A percentile compares a stretch with the other conserved stretches of the same genome.
phyloP scores from a whole-genome alignment of 2,329 filamentous ascomycete genomes.

The Trichothecium sympodiale region DNA sequence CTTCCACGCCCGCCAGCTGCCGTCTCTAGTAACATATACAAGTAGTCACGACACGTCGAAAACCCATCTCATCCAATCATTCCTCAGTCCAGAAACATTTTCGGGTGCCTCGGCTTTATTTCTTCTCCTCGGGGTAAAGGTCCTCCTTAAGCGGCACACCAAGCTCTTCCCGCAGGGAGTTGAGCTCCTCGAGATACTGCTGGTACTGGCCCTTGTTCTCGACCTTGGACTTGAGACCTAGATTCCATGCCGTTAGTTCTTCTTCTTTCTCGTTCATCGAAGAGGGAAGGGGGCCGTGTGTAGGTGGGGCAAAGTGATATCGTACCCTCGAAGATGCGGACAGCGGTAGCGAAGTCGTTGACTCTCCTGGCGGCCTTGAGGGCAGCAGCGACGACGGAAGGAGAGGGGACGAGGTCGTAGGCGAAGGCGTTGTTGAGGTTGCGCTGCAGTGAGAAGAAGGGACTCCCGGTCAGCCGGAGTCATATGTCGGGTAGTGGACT shows the following conservation, averaged over 20 bases:
- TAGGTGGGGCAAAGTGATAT: constrained; percentile 6
- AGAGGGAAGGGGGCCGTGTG: too few relatives aligned
- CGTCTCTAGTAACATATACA: constrained; percentile 25
- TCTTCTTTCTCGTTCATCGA: neutral
- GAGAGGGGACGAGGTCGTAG: constrained; percentile 97
- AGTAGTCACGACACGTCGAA: constrained; percentile 7
- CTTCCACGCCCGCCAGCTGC: constrained; percentile 5
- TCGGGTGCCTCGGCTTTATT: constrained; percentile 12
- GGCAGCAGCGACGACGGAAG: constrained; percentile 81
- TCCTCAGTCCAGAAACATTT: neutral
- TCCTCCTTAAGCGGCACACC: constrained; percentile 87
- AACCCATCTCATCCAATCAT: neutral
- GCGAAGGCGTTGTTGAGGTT: constrained; percentile 99
- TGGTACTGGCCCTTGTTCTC: constrained; percentile 98
- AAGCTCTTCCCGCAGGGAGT: constrained; percentile 85
- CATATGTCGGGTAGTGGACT: neutral
- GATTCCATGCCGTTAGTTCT: neutral
- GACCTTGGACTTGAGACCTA: constrained; percentile 97
- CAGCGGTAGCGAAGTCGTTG: constrained; percentile 96
- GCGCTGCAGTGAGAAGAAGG: constrained; percentile 35
- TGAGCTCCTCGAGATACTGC: constrained; percentile 89
- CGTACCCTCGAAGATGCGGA: constrained; percentile 96
- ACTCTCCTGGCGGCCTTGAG: constrained; percentile 90
- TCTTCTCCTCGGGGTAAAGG: constrained; percentile 63
- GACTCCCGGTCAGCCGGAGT: neutral